Conservation (phyloP, 352 stramenopile genomes). For the Phytophthora tubulina region DNA sequence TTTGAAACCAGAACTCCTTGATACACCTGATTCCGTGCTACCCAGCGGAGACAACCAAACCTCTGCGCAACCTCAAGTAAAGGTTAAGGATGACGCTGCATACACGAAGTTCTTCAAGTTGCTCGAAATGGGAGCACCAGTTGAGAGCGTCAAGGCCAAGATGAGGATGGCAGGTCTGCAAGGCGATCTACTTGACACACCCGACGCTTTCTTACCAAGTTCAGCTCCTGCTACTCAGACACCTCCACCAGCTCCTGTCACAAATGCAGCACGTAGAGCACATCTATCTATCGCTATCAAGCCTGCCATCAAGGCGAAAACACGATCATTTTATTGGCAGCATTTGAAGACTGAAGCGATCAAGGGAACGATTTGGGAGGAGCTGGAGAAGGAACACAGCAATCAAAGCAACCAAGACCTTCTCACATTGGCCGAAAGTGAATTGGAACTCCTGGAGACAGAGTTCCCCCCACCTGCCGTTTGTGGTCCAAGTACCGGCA, state of each 20-base stretch:
- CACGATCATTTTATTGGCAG: conserved; percentile 81
- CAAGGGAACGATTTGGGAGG: conserved; percentile 81
- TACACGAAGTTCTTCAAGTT: conserved; percentile 85
- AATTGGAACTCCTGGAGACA: conserved; percentile 60
- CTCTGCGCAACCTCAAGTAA: conserved; percentile 32
- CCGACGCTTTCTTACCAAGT: conserved; percentile 51
- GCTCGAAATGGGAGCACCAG: conserved; percentile 62
- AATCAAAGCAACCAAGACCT: conserved; percentile 66
- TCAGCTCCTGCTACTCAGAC: conserved; percentile 13
- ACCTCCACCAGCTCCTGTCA: conserved; percentile 20
- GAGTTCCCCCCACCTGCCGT: conserved; percentile 73
- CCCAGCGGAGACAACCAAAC: conserved; percentile 14
- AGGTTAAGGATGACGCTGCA: conserved; percentile 72
- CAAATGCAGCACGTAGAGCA: conserved; percentile 42
- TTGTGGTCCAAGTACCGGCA: conserved; percentile 48
- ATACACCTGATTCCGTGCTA: conserved; percentile 70
- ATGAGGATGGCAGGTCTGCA: conserved; percentile 73
- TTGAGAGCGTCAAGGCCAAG: conserved; percentile 73
- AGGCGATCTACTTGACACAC: conserved; percentile 67
- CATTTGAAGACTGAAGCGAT: conserved; percentile 70
- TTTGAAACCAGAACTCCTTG: conserved; percentile 67
- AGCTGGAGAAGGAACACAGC: conserved; percentile 66
- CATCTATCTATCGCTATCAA: conserved; percentile 76
- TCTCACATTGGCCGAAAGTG: conserved; percentile 56
- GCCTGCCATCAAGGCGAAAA: conserved; percentile 65